Evolutionary conservation across 2,329 filamentous ascomycete genomes (phyloP), one percentile per base, ranked within the genome.

Genomic region (Fusarium guadeloupense): DNA sequence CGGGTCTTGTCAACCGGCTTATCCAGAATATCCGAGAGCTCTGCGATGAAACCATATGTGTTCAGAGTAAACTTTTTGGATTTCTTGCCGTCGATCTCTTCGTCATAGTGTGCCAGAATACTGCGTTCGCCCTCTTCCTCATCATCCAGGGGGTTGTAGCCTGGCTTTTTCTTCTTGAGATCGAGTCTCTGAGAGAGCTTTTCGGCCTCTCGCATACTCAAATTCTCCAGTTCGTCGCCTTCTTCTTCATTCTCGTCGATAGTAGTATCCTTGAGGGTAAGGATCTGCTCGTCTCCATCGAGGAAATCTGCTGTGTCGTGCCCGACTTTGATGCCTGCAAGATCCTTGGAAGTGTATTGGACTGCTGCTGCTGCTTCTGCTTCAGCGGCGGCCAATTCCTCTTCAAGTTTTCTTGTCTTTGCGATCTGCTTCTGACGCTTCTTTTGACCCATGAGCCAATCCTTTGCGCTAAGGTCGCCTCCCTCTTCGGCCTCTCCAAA

Each of bases 341-440:
- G 81, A 72, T 98, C 93, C 58, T 90, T 89, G 5, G 92, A 86
- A 1, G 91, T 93, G 74, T 97, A 96, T 69, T 94, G 75, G 17
- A 81, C 73, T 14, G 79, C 88, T 3, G 87, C 88, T 5, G 85
- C 85, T 2, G 84, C 84, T 4, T 80, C 83, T 9, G 85, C 85
- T 73, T 93, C 90, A 5, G 90, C 88, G 58, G 92, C 91, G 9
- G 88, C 91, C 39, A 92, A 78, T 73, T 97, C 92, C 70, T 91
- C 87, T 58, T 92, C 91, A 47, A 81, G 71, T 71, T 87, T 87
- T 65, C 90, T 85, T 25, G 89, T 87, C 68, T 91, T 89, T 39
- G 89, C 90, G 33, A 98, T 93, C 77, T 93, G 91, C 83, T 93
- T 96, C 75, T 96, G 92, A 45, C 93, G 85, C 80, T 96, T 98